phyloP scores from a whole-genome alignment of 2,329 filamentous ascomycete genomes.

The Aspergillus amoenus region DNA sequence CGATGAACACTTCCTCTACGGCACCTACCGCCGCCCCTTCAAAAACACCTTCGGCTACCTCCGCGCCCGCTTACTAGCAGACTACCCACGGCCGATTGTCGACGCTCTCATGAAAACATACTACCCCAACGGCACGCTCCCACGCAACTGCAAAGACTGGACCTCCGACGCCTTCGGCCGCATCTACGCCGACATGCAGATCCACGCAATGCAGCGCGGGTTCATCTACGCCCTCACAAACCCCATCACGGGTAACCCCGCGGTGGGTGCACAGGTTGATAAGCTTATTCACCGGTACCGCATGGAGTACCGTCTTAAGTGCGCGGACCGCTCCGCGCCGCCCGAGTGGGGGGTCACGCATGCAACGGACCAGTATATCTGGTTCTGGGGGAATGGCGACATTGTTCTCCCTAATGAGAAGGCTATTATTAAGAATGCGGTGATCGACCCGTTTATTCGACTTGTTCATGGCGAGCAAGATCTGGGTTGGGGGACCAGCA shows the following conservation, averaged over 20 bases:
- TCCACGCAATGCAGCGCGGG: conserved; percentile 54
- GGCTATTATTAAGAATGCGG: conserved; percentile 30
- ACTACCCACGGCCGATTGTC: conserved; percentile 50
- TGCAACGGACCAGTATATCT: conserved; percentile 53
- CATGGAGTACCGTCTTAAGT: conserved; percentile 54
- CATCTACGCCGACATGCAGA: conserved; percentile 58
- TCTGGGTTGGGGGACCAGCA: conserved; percentile 25
- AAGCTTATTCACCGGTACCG: conserved; percentile 53
- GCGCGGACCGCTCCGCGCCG: conserved; percentile 45
- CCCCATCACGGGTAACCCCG: background rate
- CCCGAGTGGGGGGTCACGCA: conserved; percentile 56
- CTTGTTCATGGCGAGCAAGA: conserved; percentile 27
- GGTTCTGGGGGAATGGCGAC: conserved; percentile 56
- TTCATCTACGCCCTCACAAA: conserved; percentile 47
- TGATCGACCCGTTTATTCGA: conserved; percentile 29
- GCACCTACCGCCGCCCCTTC: conserved; percentile 49
- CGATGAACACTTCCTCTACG: conserved; percentile 56
- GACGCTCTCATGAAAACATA: conserved; percentile 47
- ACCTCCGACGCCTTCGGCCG: conserved; percentile 50
- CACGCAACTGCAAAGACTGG: conserved; percentile 47
- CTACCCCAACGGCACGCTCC: conserved; percentile 43
- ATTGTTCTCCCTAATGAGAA: conserved; percentile 47
- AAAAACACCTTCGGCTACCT: conserved; percentile 43
- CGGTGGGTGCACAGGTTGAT: conserved; percentile 39
- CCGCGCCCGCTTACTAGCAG: conserved; percentile 49